Base-by-base conservation (phyloP, 169 alveolate genomes). In the Plasmodium falciparum region DNA sequence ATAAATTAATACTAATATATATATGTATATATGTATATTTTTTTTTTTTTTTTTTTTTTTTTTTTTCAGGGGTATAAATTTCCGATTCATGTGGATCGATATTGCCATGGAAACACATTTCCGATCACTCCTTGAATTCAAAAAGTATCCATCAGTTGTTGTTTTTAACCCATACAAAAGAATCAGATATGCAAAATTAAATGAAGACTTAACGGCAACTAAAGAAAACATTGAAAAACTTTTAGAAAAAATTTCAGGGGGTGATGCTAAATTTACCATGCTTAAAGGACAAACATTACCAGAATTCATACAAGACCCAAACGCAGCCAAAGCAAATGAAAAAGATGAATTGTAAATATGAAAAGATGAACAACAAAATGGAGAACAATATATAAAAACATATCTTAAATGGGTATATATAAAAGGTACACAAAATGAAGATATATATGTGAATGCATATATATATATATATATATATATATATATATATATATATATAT, bases 81-180 rank as follows among this genome's bases (percentile, higher is more conserved):
- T 94, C 70, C 92, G 95, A 73, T 96, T 96, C 95, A 95, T 96
- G 97, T 96, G 97, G 97, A 95, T 96, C 90, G 93, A 96, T 76
- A 73, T 95, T 33, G 93, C 80, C 12, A 89, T 88, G 15, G 98
- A 96, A 78, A 75, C 56, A 17, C 95, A 92, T 33, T 96, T 93
- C 74, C 92, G 93, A 17, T 73, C 95, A 9, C 93, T 95, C 12
- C 94, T 96, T 56, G 90, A 86, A 49, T 72, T 83, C 5, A 72
- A 88, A 3, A 80, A 89, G 15, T 80, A 92, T 9, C 98, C 98
- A n/a, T 95, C 97, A 0, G 96, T 93, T 33, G 97, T 93, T 66
- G 91, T 95, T 17, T 92, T 95, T 76, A 95, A 95, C 80, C 96
- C 97, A 12, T 92, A 95, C 33, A 95, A 95, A 89, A 92, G 94